Evolutionary conservation across 108 stramenopile genomes (phyloP), one percentile per base, ranked within the genome.

Genomic region (Pseudonitzschia pungens): DNA sequence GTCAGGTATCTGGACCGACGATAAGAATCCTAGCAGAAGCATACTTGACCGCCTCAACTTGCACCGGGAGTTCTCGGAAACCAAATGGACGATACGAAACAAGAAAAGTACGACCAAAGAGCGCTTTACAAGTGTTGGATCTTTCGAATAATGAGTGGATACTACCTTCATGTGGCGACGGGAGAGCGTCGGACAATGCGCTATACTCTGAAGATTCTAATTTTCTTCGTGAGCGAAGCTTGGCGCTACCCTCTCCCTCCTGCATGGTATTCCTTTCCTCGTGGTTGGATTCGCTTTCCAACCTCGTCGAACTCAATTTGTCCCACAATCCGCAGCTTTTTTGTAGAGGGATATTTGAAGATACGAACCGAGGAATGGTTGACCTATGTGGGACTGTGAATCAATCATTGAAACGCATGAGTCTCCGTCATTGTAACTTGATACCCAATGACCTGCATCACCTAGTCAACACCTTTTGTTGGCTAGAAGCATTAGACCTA

Each of bases 201-300:
- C 22, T 12, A 62, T 0, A 48, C 45, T 21, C n/a, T 48, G 36
- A 26, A 4, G 66, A 45, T 18, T 14, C n/a, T 20, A n/a, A 41
- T 45, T 6, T 43, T 6, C 44, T 0, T 15, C 28, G 14, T 8
- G 26, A 67, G 11, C 0, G 48, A 40, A 67, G 66, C 48, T 22
- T 11, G 22, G 43, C 18, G 21, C 0, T 67, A 26, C 28, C 66
- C 0, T 48, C 66, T 67, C 45, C 43, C 16, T 67, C 66, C 7
- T 67, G 64, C 24, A 44, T 48, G 44, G 22, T 24, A 22, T 67
- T 50, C 15, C 45, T 67, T 14, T 20, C 66, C 20, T 48, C 66
- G 21, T 67, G 66, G 66, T 48, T 67, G 24, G 66, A 67, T 67
- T 67, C 66, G 16, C 66, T 67, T 7, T 67, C 66, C 9, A 67